Percentiles rank a stretch among this genome's conserved stretches.
These are phyloP conservation scores for Rhodosporidiobolus odoratus DNA, from an alignment of 768 basidiomycete species.

Conservation along the genomic window DNA sequence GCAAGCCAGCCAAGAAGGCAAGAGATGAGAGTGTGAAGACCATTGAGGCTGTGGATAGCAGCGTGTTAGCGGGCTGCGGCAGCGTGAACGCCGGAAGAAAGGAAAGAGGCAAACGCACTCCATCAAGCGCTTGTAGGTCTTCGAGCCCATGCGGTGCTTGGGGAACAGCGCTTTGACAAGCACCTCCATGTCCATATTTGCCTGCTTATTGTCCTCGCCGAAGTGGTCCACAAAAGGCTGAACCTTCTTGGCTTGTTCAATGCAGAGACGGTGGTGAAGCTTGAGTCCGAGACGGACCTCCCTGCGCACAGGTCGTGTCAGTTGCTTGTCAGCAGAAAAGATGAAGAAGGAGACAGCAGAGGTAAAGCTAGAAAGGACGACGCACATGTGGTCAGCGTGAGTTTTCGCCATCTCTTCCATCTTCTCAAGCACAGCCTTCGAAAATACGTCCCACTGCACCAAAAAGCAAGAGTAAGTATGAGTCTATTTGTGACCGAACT, in stretches of 20 bases:
- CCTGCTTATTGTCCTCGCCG: slow-evolving; percentile 26
- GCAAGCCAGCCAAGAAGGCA: slow-evolving; percentile 8
- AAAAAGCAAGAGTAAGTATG: no score
- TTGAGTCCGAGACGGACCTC: slow-evolving; percentile 19
- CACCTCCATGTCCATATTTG: slow-evolving; percentile 16
- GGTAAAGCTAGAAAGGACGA: neutral
- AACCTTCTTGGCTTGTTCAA: slow-evolving; percentile 7
- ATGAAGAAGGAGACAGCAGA: neutral
- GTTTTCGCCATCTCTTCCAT: slow-evolving; percentile 15
- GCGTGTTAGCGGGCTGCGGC: neutral
- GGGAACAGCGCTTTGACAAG: slow-evolving; percentile 33
- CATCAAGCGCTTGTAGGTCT: slow-evolving; percentile 21
- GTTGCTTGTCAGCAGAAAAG: neutral
- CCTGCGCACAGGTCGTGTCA: slow-evolving; percentile 3
- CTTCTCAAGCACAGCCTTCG: slow-evolving; percentile 15
- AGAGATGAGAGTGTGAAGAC: slow-evolving; percentile 20
- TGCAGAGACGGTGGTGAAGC: slow-evolving; percentile 12
- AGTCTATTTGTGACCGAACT: no score
- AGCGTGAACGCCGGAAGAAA: neutral
- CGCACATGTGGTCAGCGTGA: slow-evolving; percentile 18
- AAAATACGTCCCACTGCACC: slow-evolving; percentile 1
- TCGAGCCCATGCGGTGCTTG: slow-evolving; percentile 7
- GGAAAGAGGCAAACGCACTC: slow-evolving; percentile 15
- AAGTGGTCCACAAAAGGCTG: slow-evolving; percentile 27
- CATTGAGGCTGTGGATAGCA: slow-evolving; percentile 6